Evolutionary conservation across 768 basidiomycete species (phyloP), one percentile per base, ranked within the genome.

Genomic region (Boletellus sp.): DNA sequence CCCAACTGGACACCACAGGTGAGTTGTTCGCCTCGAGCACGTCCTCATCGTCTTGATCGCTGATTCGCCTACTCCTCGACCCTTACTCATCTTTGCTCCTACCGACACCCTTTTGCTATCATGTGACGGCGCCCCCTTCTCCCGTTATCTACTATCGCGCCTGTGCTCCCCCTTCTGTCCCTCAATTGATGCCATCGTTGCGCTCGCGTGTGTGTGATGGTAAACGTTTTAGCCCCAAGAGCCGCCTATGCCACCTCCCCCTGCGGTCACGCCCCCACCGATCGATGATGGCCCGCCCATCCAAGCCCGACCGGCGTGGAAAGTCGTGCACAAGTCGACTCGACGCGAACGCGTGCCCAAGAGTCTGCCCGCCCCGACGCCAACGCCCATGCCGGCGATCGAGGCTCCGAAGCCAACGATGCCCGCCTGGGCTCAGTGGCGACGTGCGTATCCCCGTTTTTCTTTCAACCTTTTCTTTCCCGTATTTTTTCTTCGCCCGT

Each of bases 341-440:
- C 76, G 82, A 44, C 78, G 77, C 34, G 73, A 77, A 35, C 75
- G 73, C 34, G 74, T 69, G 26, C 69, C 70, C 31, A 77, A 75
- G 58, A 60, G 69, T 17, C 74, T 68, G 72, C 12, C 73, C 71
- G 16, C 74, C 61, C 61, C 61, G 0, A 39, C 42, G 0, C 74
- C 74, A 6, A 44, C 59, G 2, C 58, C 67, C 0, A 52, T 65
- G 8, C 69, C 74, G 11, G 75, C 76, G 0, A 70, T 73, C 23
- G 73, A 72, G 23, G 68, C 74, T 11, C 72, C 79, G 0, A 77
- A 79, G 58, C 75, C 78, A 0, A 76, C 78, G 32, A 17, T 80
- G 24, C 87, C 87, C n/a, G 79, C 89, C 1, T 91, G 89, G 89
- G 81, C 88, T 1, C 87, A 90, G 58, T 91, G 88, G 89, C 76